Percentiles rank a stretch among this genome's conserved stretches.
Evolutionary conservation across 1,284 basidiomycete genomes (phyloP).

Genomic region (Ceraceosorus guamensis): DNA sequence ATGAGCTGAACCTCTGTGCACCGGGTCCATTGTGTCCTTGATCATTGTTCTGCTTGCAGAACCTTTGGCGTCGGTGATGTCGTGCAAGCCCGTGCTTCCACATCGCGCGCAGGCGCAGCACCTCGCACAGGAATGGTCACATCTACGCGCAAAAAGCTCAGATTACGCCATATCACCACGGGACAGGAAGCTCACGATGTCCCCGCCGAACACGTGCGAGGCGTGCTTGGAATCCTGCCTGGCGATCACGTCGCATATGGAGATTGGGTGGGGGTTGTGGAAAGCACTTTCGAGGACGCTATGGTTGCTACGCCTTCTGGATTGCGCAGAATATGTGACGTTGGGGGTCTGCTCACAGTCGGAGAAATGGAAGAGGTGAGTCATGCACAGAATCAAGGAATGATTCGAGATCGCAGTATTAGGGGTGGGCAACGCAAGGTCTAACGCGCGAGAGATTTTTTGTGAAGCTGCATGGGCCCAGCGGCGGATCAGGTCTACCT

Average conservation of each 20-base stretch:
- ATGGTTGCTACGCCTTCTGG: slow-evolving; percentile 55
- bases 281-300: slow-evolving; percentile 71
- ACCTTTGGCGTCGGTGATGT: too few species aligned
- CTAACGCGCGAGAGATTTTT: neutral
- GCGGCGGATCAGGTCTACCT: too few species aligned
- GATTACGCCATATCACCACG: slow-evolving; percentile 69
- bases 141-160: slow-evolving; percentile 58
- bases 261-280: slow-evolving; percentile 76
- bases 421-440: neutral
- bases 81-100: too few species aligned
- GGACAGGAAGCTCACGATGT: slow-evolving; percentile 62
- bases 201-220: slow-evolving; percentile 56
- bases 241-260: slow-evolving; percentile 56
- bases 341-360: slow-evolving; percentile 16
- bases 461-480: neutral
- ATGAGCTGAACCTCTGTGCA: too few species aligned
- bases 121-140: slow-evolving; percentile 68
- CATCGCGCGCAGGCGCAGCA: too few species aligned
- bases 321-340: slow-evolving; percentile 15
- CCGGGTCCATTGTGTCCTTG: too few species aligned
- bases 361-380: slow-evolving; percentile 16
- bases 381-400: too few species aligned
- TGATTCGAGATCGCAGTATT: slow-evolving; percentile 24
- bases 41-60: too few species aligned
- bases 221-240: slow-evolving; percentile 40